Evolutionary conservation across 345 rosid genomes (phyloP).

Genomic region (Hypericum perforatum): DNA sequence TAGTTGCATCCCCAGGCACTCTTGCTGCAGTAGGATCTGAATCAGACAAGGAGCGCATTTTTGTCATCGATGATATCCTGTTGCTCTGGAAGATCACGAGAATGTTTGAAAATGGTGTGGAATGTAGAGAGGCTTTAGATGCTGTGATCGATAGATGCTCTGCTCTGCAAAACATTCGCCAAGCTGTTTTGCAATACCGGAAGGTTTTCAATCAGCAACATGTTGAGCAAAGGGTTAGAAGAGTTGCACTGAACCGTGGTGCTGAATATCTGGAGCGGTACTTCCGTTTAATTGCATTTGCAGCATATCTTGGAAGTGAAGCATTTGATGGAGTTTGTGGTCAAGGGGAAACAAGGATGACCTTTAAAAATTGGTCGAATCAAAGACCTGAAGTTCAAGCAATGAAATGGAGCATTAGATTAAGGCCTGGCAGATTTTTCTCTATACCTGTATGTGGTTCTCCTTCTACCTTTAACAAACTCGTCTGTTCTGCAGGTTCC

Average conservation of each 20-base stretch:
- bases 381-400: conserved; percentile 93
- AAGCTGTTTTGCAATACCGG: conserved; percentile 82
- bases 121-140: conserved; percentile 89
- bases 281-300: conserved; percentile 86
- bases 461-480: conserved; percentile 3
- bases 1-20: conserved; percentile 24
- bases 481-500: neutral
- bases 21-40: conserved; percentile 26
- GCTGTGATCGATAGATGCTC: conserved; percentile 91
- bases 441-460: conserved; percentile 56
- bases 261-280: conserved; percentile 93
- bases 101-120: conserved; percentile 78
- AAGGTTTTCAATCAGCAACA: conserved; percentile 86
- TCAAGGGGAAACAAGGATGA: conserved; percentile 63
- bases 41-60: conserved; percentile 45
- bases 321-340: conserved; percentile 84
- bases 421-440: conserved; percentile 84
- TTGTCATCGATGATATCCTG: conserved; percentile 89
- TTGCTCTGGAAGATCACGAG: conserved; percentile 87
- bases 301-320: conserved; percentile 94
- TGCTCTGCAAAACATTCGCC: conserved; percentile 90
- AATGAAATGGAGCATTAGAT: conserved; percentile 96
- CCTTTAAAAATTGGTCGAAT: conserved; percentile 82
- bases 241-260: conserved; percentile 83
- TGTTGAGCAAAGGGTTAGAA: conserved; percentile 80